Evolutionary conservation across 2,329 filamentous ascomycete genomes (phyloP).

Genomic region (Cordyceps farinosa): DNA sequence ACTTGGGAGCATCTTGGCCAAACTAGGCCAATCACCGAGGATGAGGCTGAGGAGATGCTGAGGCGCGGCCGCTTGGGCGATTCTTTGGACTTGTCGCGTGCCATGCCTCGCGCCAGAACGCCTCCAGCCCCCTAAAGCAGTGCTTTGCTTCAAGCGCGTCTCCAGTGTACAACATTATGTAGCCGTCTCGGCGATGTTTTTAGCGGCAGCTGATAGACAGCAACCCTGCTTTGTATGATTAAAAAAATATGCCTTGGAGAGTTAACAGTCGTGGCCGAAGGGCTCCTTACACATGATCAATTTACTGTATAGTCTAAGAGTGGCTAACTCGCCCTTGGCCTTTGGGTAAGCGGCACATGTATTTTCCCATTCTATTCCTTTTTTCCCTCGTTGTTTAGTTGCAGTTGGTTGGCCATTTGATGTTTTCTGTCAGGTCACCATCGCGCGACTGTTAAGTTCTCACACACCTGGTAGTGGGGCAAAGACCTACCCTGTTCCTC

Average conservation of each 20-base stretch:
- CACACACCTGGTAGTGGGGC: neutral
- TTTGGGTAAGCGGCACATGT: neutral
- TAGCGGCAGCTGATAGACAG: neutral
- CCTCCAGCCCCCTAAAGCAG: neutral
- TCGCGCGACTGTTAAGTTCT: neutral
- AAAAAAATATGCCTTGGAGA: neutral
- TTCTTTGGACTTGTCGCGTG: constrained; percentile 27
- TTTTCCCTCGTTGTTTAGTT: neutral
- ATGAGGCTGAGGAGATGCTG: constrained; percentile 57
- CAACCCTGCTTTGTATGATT: neutral
- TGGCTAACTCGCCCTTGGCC: neutral
- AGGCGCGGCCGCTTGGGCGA: constrained; percentile 47
- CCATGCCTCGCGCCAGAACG: neutral
- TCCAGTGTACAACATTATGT: constrained; percentile 1
- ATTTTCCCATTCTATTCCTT: neutral
- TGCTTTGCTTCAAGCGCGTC: neutral
- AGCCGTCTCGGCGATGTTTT: neutral
- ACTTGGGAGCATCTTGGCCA: constrained; percentile 57
- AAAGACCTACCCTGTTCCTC: constrained; percentile 7
- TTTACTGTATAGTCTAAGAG: neutral
- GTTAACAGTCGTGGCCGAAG: neutral
- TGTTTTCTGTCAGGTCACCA: neutral
- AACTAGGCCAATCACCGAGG: constrained; percentile 46
- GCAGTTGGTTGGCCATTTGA: neutral
- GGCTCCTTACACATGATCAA: neutral